Evolutionary conservation across 2,329 filamentous ascomycete genomes (phyloP).

Genomic region (Dothideomycetidae sp.): DNA sequence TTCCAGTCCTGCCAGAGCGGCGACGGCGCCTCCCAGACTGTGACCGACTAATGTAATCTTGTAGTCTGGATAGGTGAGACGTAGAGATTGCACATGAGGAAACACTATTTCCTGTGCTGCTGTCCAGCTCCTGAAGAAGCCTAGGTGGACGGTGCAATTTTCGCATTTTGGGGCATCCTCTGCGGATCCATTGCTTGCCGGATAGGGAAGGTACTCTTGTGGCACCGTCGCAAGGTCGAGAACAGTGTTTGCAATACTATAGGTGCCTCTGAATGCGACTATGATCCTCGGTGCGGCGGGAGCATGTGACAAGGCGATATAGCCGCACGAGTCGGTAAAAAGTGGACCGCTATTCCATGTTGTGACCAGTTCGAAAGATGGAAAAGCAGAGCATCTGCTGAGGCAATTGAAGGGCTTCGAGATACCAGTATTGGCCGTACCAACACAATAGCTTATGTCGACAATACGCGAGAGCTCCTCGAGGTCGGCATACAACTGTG

Average conservation of each 20-base stretch:
- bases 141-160: conserved; percentile 86
- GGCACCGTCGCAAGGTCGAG: conserved; percentile 79
- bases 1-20: conserved; percentile 73
- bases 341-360: conserved; percentile 85
- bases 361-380: conserved; percentile 60
- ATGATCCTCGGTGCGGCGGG: conserved; percentile 51
- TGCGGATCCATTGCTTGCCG: conserved; percentile 35
- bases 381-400: conserved; percentile 74
- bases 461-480: conserved; percentile 83
- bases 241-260: conserved; percentile 83
- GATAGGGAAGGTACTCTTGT: conserved; percentile 83
- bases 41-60: conserved; percentile 72
- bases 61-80: conserved; percentile 52
- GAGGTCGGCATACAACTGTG: conserved; percentile 59
- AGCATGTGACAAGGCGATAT: conserved; percentile 71
- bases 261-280: conserved; percentile 85
- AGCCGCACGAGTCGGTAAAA: conserved; percentile 83
- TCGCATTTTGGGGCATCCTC: conserved; percentile 43
- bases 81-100: conserved; percentile 47
- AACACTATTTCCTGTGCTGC: conserved; percentile 58
- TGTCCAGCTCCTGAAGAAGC: conserved; percentile 76
- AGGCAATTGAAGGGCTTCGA: conserved; percentile 70
- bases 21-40: conserved; percentile 83
- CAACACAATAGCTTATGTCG: conserved; percentile 89
- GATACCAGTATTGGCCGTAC: conserved; percentile 69